phyloP scores from a whole-genome alignment of 2,329 filamentous ascomycete species.

The Colletotrichum lini region DNA sequence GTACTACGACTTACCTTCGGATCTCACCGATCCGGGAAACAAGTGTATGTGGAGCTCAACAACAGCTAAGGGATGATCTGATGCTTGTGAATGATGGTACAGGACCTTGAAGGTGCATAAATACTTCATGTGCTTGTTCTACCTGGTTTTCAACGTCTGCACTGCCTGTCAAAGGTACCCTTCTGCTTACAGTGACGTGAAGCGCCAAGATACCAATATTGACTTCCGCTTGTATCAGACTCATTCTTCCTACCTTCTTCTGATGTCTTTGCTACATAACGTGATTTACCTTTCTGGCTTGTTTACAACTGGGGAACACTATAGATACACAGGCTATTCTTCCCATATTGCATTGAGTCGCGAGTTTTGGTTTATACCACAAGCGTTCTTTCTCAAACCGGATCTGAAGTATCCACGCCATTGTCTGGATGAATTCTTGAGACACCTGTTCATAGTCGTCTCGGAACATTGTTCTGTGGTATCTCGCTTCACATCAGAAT shows the following conservation, averaged over 20 bases:
- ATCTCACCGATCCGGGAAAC: not conserved
- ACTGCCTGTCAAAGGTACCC: not conserved
- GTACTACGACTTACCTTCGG: not conserved
- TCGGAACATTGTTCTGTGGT: too few relatives aligned
- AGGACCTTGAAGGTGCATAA: not conserved
- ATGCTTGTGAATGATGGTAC: conserved; percentile 8
- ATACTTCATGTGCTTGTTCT: not conserved
- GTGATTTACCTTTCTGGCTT: not conserved
- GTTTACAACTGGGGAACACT: not conserved
- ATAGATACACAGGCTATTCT: conserved; percentile 1
- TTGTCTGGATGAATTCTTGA: too few relatives aligned
- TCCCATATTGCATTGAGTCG: not conserved
- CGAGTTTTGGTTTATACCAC: not conserved
- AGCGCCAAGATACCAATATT: not conserved
- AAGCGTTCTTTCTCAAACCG: too few relatives aligned
- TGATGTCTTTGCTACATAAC: conserved; percentile 6
- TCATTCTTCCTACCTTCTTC: not conserved
- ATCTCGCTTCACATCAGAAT: not conserved
- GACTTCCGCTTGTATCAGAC: not conserved
- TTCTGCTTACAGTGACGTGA: not conserved
- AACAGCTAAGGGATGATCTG: not conserved
- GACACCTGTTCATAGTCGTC: not conserved
- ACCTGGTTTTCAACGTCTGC: not conserved
- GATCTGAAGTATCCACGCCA: too few relatives aligned
- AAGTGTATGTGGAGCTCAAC: not conserved